Percentiles rank a stretch among this genome's conserved stretches.
These are phyloP conservation scores for Domatiomyces globalis DNA, from an alignment of 2,329 filamentous ascomycete species.

Conservation along the genomic window DNA sequence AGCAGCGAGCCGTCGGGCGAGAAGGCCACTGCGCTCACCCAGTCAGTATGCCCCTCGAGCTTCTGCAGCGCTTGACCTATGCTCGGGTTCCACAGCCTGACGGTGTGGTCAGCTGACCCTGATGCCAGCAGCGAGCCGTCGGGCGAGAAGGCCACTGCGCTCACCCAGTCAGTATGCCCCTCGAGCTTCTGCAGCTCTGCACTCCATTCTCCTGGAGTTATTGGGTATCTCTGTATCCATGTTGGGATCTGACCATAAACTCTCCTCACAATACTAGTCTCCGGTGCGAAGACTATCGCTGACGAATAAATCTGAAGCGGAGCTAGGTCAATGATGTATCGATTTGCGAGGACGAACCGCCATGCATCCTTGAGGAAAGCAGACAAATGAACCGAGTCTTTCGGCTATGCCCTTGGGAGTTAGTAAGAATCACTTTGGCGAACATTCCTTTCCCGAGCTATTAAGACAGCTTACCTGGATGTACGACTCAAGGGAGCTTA, in stretches of 20 bases:
- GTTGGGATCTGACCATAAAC: not conserved
- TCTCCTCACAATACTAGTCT: conserved; percentile 13
- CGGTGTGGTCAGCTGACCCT: conserved; percentile 9
- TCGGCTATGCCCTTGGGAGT: conserved; percentile 1
- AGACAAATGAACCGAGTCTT: conserved; percentile 4
- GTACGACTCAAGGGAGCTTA: too few relatives aligned
- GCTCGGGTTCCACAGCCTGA: too few relatives aligned
- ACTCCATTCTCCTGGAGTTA: conserved; percentile 11
- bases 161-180: conserved; percentile 12
- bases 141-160: conserved; percentile 13
- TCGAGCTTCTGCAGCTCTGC: conserved; percentile 19
- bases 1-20: conserved; percentile 13
- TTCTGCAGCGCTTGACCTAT: too few relatives aligned
- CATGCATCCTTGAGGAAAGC: too few relatives aligned
- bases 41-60: too few relatives aligned
- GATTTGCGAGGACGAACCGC: conserved; percentile 18
- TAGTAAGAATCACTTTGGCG: too few relatives aligned
- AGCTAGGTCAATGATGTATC: conserved; percentile 18
- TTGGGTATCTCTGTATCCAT: too few relatives aligned
- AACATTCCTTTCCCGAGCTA: too few relatives aligned
- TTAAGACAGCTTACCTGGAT: too few relatives aligned
- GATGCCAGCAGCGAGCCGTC: conserved; percentile 15
- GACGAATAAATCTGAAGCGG: conserved; percentile 26
- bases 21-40: too few relatives aligned
- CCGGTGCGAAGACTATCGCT: conserved; percentile 23